Evolutionary conservation across 2,329 filamentous ascomycete genomes (phyloP).

Genomic region (Phyllosticta paracitricarpa): DNA sequence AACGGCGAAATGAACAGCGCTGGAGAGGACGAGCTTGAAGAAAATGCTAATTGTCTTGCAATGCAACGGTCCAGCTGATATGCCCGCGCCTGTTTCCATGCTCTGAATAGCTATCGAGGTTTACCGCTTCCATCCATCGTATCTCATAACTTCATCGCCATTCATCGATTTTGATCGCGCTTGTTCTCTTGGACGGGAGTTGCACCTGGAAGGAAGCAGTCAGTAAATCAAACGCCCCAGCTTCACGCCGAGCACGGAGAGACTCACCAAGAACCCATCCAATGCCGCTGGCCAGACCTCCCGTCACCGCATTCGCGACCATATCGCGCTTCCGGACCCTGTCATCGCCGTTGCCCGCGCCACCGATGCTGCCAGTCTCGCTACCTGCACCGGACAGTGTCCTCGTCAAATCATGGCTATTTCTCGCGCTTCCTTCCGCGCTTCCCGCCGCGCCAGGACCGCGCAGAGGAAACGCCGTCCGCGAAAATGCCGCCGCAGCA

Average conservation of each 20-base stretch:
- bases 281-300: slow-evolving; percentile 51
- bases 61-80: background rate
- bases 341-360: slow-evolving; percentile 13
- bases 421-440: slow-evolving; percentile 4
- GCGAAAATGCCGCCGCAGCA: slow-evolving; percentile 38
- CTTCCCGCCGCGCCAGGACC: slow-evolving; percentile 13
- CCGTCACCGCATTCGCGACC: slow-evolving; percentile 54
- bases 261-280: slow-evolving; percentile 52
- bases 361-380: slow-evolving; percentile 26
- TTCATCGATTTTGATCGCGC: background rate
- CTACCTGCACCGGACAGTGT: slow-evolving; percentile 22
- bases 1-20: no score
- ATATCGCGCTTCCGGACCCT: slow-evolving; percentile 62
- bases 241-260: background rate
- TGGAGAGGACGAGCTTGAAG: no score
- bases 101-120: background rate
- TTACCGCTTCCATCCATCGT: background rate
- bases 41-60: background rate
- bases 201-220: background rate
- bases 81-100: background rate
- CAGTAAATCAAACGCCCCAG: background rate
- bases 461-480: slow-evolving; percentile 37
- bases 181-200: background rate
- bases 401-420: background rate
- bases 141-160: background rate